Percentiles rank a stretch among this genome's conserved stretches.
Evolutionary conservation across 495 filamentous ascomycete genomes (phyloP).

Genomic region (Hypoxylon fuscum): DNA sequence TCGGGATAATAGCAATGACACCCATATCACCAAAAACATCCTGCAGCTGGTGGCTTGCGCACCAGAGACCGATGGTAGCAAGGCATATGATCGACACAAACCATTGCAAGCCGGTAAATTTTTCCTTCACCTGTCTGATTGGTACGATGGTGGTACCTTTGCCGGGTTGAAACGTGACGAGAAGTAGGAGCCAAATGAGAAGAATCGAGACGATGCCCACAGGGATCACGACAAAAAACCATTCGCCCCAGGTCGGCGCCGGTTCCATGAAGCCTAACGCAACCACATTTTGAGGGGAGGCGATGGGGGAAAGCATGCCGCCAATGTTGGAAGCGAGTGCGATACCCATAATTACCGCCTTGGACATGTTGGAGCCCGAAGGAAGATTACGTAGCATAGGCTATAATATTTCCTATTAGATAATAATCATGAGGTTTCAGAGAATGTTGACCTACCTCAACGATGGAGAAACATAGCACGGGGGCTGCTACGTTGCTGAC

Average conservation of each 20-base stretch:
- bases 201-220: conserved; percentile 91
- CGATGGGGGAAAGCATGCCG: conserved; percentile 95
- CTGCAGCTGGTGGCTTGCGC: conserved; percentile 87
- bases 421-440: conserved; percentile 1
- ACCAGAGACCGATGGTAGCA: conserved; percentile 92
- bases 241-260: conserved; percentile 87
- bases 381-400: conserved; percentile 94
- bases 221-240: conserved; percentile 96
- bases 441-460: conserved; percentile 66
- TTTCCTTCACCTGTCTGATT: conserved; percentile 86
- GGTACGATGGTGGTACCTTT: conserved; percentile 90
- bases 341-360: conserved; percentile 95
- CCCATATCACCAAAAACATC: conserved; percentile 95
- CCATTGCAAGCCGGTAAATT: conserved; percentile 88
- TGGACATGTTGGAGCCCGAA: conserved; percentile 87
- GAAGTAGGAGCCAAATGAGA: conserved; percentile 86
- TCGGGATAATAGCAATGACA: conserved; percentile 94
- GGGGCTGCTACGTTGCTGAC: conserved; percentile 98
- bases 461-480: conserved; percentile 97
- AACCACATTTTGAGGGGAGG: conserved; percentile 96
- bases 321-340: conserved; percentile 95
- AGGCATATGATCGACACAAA: conserved; percentile 89
- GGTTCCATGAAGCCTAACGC: conserved; percentile 94
- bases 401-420: conserved; percentile 50
- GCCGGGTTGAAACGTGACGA: conserved; percentile 84